These are phyloP conservation scores for Colletotrichum sp. DNA, from an alignment of 2,329 filamentous ascomycete genomes.

Conservation along the genomic window DNA sequence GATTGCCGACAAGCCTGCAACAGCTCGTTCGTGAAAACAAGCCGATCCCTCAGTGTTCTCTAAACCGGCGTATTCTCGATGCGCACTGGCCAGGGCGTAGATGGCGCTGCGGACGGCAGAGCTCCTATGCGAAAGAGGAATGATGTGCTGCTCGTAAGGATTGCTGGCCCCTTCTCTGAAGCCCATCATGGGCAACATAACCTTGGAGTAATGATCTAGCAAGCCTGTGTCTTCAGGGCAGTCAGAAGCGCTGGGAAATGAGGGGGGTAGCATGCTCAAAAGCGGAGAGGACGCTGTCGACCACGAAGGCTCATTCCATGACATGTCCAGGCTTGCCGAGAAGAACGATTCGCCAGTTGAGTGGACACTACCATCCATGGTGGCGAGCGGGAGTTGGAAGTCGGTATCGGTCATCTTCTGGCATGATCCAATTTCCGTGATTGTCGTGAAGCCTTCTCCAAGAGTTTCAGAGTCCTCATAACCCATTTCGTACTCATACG, in stretches of 20 bases:
- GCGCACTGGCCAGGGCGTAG: slow-evolving; percentile 16
- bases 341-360: slow-evolving; percentile 3
- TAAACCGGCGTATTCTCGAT: slow-evolving; percentile 8
- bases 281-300: background rate
- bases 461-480: background rate
- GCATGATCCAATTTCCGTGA: background rate
- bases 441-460: background rate
- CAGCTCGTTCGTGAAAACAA: slow-evolving; percentile 11
- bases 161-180: background rate
- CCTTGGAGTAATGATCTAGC: slow-evolving; percentile 13
- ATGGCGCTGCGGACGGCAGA: slow-evolving; percentile 15
- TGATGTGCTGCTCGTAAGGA: slow-evolving; percentile 6
- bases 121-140: slow-evolving; percentile 9
- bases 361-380: background rate
- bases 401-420: background rate
- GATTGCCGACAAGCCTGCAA: background rate
- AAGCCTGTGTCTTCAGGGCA: slow-evolving; percentile 12
- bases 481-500: background rate
- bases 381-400: background rate
- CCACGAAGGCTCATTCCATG: slow-evolving; percentile 5
- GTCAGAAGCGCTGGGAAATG: background rate
- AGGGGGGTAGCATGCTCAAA: background rate
- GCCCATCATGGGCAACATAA: slow-evolving; percentile 4
- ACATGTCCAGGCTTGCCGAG: background rate
- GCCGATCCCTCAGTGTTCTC: slow-evolving; percentile 12